Evolutionary conservation across 106 monocot species (phyloP).

Genomic region (Gastrodia elata): DNA sequence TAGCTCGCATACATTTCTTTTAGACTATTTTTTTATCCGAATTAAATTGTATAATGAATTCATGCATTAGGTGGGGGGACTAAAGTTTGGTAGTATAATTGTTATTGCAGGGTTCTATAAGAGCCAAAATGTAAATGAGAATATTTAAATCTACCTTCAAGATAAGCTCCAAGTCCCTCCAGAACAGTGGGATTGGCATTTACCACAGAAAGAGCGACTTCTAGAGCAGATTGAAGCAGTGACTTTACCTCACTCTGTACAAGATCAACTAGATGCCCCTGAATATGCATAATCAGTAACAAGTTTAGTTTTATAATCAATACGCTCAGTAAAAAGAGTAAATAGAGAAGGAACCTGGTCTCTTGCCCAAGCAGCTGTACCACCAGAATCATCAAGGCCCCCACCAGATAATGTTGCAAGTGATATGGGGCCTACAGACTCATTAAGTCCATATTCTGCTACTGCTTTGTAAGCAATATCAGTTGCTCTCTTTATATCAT

Average conservation of each 20-base stretch:
- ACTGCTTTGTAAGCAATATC: constrained; percentile 99
- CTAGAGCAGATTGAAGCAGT: constrained; percentile 82
- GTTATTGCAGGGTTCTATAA: neutral
- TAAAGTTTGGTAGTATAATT: too few species aligned
- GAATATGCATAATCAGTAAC: constrained; percentile 11
- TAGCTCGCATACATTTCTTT: too few species aligned
- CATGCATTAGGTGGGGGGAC: too few species aligned
- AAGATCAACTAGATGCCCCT: constrained; percentile 91
- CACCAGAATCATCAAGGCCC: constrained; percentile 92
- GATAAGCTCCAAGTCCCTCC: constrained; percentile 81
- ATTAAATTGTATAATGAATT: too few species aligned
- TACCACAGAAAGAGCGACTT: constrained; percentile 82
- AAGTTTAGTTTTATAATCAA: constrained; percentile 3
- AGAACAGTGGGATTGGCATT: constrained; percentile 84
- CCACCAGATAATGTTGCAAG: constrained; percentile 74
- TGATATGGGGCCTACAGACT: constrained; percentile 73
- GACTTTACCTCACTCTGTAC: constrained; percentile 79
- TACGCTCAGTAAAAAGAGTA: constrained; percentile 5
- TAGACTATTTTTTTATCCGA: too few species aligned
- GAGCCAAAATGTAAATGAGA: neutral
- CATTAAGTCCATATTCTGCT: constrained; percentile 91
- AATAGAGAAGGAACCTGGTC: constrained; percentile 64
- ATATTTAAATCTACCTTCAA: constrained; percentile 54
- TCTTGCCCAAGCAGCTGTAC: constrained; percentile 59
- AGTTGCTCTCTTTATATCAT: constrained; percentile 92